Base-by-base conservation (phyloP, 306 rosid genomes). In the Spatholobus suberectus region DNA sequence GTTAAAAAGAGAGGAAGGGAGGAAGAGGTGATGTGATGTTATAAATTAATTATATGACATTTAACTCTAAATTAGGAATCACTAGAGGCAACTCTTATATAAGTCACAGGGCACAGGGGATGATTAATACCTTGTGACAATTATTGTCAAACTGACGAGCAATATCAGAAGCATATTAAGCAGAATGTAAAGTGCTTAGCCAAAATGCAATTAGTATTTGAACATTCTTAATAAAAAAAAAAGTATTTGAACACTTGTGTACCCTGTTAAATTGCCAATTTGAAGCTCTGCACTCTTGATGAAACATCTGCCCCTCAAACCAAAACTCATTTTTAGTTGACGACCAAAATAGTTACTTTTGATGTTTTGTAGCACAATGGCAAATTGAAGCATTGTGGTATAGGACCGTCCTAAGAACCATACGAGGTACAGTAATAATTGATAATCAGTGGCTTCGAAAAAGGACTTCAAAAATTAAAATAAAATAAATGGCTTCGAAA, bases 271-370 rank as follows among this genome's bases (percentile, higher is more conserved):
- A n/a, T n/a, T n/a, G n/a, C n/a, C n/a, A n/a, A n/a, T 61, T 63
- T 68, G 55, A 63, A 75, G 35, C 70, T 63, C 43, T 57, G 15
- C 13, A 29, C 46, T 62, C 6, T 82, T 10, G 46, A 37, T 49
- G 55, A 52, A 37, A 46, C 18, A 49, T 14, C 15, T n/a, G n/a
- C 47, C 47, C 6, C 15, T 8, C 1, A 43, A 35, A 35, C 20
- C 38, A 38, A n/a, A 27, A 29, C 51, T 52, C 59, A 52, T 12
- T 41, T 47, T 41, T 75, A 67, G 10, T 75, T 66, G 27, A 55
- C 58, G 76, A 51, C 69, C 76, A 58, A 75, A 70, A 73, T 63
- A 66, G 55, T 75, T 26, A 37, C 44, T 26, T 65, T 58, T 63
- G 51, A 47, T 61, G 79, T 12, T 73, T 21, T 73, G 5, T 37